Percentiles rank a stretch among this genome's conserved stretches.
phyloP scores from a whole-genome alignment of 148 eudicot genomes.

The Arbutus unedo region DNA sequence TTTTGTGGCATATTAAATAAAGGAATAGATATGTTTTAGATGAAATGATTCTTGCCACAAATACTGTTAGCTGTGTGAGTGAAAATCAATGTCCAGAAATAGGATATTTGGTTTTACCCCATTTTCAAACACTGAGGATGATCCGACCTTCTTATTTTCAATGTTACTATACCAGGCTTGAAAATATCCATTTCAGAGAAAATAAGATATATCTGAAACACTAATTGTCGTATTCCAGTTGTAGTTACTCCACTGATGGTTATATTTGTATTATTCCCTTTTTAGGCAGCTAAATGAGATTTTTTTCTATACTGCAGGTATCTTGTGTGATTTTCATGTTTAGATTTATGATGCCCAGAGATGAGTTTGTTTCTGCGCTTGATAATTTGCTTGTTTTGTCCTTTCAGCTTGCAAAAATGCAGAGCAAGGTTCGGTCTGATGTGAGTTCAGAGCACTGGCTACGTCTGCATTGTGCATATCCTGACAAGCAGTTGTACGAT shows the following conservation, averaged over 20 bases:
- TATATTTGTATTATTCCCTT: background rate
- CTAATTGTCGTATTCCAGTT: background rate
- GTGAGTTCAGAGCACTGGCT: slow-evolving; percentile 95
- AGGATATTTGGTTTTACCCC: background rate
- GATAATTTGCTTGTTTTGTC: slow-evolving; percentile 15
- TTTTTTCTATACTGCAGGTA: background rate
- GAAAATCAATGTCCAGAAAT: background rate
- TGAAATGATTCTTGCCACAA: slow-evolving; percentile 12
- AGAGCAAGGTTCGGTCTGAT: slow-evolving; percentile 77
- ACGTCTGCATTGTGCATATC: slow-evolving; percentile 68
- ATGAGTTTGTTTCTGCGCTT: slow-evolving; percentile 13
- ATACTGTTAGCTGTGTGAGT: background rate
- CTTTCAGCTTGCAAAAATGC: slow-evolving; percentile 76
- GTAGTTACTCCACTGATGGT: background rate
- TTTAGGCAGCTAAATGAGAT: background rate
- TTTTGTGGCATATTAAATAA: background rate
- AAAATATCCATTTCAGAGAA: background rate
- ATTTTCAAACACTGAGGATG: background rate
- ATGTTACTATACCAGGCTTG: background rate
- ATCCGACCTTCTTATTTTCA: background rate
- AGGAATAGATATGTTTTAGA: background rate
- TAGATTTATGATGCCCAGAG: slow-evolving; percentile 3
- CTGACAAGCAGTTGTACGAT: slow-evolving; percentile 82
- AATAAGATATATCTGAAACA: background rate
- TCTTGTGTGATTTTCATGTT: background rate